Base-by-base conservation (phyloP, 2,329 filamentous ascomycete genomes). In the Metarhizium sp. region DNA sequence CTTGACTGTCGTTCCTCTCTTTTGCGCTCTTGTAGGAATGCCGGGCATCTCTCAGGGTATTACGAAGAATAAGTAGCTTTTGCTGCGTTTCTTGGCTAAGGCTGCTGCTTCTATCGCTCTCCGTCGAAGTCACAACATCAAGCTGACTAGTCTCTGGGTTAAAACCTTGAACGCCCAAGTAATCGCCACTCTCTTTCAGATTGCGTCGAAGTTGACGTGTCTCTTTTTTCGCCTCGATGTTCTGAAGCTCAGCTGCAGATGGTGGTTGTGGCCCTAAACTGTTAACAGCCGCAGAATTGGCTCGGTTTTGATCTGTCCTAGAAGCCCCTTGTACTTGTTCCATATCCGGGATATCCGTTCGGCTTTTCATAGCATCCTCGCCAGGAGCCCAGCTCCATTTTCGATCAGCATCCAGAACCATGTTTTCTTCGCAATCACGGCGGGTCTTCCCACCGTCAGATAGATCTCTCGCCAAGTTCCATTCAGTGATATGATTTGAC, bases 111-210 rank as follows among this genome's bases (percentile, higher is more conserved):
- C 71, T 69, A 1, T 75, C 76, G 57, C 75, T 79, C 14, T 72
- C 70, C 2, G 76, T 76, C 7, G 77, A 75, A 4, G 77, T 79
- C 42, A 80, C 67, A 14, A 77, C 65, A 56, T 82, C 76, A 51
- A 76, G 73, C 58, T 76, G 69, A 5, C 81, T 79, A 0, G 81
- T 83, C 46, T 73, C 68, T 0, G 81, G 81, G 61, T 84, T 83
- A 53, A 79, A 71, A 3, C 81, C 81, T 56, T 81, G 79, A 1
- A 83, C 77, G 2, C 80, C 80, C 0, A 84, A 72, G 61, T 76
- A 84, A 63, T 85, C 81, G 4, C 79, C 79, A 54, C 77, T 81
- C 54, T 77, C 73, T 58, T 76, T 79, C 54, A 82, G 69, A 45
- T 64, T 73, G 48, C 72, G 71, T 6, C 79, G 73, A 40, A 72